Percentiles rank a stretch among this genome's conserved stretches.
phyloP scores from a whole-genome alignment of 2,329 filamentous ascomycete genomes.

The Fusarium sublunatum region DNA sequence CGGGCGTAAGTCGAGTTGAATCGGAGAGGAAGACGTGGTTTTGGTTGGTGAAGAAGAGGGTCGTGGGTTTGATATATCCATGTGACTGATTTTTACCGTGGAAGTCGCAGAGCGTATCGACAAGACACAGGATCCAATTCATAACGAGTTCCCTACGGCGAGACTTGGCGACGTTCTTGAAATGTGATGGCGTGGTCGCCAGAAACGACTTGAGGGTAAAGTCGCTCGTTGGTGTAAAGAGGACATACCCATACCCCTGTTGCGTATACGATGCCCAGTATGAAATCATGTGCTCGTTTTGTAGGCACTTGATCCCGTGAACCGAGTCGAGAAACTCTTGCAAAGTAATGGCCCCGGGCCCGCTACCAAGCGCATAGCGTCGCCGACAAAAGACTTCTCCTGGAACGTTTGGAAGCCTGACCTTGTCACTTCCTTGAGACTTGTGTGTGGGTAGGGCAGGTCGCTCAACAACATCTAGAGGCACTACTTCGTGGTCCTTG shows the following conservation, averaged over 20 bases:
- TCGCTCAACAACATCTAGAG: slow-evolving; percentile 73
- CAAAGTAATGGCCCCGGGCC: slow-evolving; percentile 57
- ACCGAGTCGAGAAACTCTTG: slow-evolving; percentile 72
- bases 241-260: slow-evolving; percentile 70
- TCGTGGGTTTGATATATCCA: slow-evolving; percentile 76
- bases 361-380: slow-evolving; percentile 63
- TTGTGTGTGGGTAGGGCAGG: slow-evolving; percentile 56
- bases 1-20: slow-evolving; percentile 61
- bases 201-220: slow-evolving; percentile 75
- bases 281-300: slow-evolving; percentile 76
- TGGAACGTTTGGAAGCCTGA: slow-evolving; percentile 71
- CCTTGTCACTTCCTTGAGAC: slow-evolving; percentile 62
- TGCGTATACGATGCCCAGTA: slow-evolving; percentile 78
- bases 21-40: slow-evolving; percentile 77
- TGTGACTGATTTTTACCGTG: slow-evolving; percentile 74
- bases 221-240: slow-evolving; percentile 75
- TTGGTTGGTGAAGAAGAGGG: slow-evolving; percentile 72
- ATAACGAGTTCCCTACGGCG: slow-evolving; percentile 70
- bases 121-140: slow-evolving; percentile 80
- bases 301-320: slow-evolving; percentile 66
- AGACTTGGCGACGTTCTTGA: slow-evolving; percentile 71
- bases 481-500: slow-evolving; percentile 74
- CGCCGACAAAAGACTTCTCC: slow-evolving; percentile 68
- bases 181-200: slow-evolving; percentile 68
- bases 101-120: slow-evolving; percentile 74